Conservation (phyloP, 192 early-diverging fungal genomes). For the Coemansia nantahalensis region DNA sequence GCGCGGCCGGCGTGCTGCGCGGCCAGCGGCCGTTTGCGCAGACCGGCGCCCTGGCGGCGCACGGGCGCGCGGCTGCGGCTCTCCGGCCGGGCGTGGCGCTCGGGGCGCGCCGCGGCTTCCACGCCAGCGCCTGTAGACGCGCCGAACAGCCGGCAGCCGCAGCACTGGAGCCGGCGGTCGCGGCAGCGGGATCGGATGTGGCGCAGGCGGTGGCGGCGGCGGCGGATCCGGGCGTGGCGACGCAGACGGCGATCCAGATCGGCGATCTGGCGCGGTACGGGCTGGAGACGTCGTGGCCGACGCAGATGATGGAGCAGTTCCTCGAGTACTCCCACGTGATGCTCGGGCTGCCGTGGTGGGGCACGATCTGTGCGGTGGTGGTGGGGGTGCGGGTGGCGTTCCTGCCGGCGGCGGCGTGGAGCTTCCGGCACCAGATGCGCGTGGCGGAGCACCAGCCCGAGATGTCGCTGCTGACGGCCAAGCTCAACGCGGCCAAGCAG, state of each 20-base stretch:
- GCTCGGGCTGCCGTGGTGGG: constrained; percentile 93
- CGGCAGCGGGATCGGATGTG: too few species aligned
- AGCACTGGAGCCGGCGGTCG: neutral
- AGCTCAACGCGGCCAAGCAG: constrained; percentile 60
- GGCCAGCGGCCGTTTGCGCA: too few species aligned
- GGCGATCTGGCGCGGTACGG: constrained; percentile 87
- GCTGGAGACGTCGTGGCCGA: constrained; percentile 67
- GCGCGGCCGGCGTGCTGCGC: too few species aligned
- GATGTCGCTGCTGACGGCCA: constrained; percentile 61
- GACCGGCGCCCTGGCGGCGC: too few species aligned
- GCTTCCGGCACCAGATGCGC: constrained; percentile 66
- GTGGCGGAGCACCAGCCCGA: constrained; percentile 73
- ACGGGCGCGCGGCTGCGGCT: too few species aligned
- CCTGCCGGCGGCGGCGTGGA: constrained; percentile 70
- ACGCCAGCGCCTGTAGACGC: constrained; percentile 13
- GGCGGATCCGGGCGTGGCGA: constrained; percentile 6
- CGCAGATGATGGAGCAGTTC: constrained; percentile 65
- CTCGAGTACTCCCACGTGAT: constrained; percentile 79
- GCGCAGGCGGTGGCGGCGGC: neutral
- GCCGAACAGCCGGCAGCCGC: neutral
- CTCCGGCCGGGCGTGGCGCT: too few species aligned
- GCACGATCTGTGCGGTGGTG: constrained; percentile 71
- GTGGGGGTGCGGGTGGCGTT: constrained; percentile 65
- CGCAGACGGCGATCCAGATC: constrained; percentile 60
- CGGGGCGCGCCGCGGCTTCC: constrained; percentile 9